Percentiles rank a stretch among this genome's conserved stretches.
Evolutionary conservation across 495 filamentous ascomycete genomes (phyloP).

Genomic region (Talaromyces trachyspermus): DNA sequence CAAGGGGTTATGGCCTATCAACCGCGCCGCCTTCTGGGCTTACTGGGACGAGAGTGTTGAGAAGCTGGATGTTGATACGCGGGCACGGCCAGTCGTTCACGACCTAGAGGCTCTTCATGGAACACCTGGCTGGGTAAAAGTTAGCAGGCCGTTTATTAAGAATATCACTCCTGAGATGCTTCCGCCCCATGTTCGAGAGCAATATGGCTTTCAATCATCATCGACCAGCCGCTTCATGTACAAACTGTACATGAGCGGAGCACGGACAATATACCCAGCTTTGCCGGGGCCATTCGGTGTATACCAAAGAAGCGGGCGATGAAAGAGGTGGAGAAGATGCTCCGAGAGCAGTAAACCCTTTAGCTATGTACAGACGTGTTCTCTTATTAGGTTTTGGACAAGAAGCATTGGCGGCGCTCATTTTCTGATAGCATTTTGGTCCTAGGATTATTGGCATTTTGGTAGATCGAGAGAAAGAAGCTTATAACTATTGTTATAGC

Average conservation of each 20-base stretch:
- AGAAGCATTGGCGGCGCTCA: too few species aligned
- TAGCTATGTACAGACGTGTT: too few species aligned
- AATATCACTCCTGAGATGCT: constrained; percentile 35
- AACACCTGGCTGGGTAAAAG: constrained; percentile 28
- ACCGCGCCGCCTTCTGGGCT: constrained; percentile 29
- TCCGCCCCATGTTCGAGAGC: constrained; percentile 28
- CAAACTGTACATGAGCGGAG: constrained; percentile 29
- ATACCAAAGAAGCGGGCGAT: constrained; percentile 6
- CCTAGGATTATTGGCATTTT: too few species aligned
- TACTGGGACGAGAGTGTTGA: constrained; percentile 35
- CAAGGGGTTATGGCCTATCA: constrained; percentile 24
- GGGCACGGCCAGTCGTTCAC: constrained; percentile 27
- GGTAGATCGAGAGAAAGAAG: too few species aligned
- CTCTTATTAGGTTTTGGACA: too few species aligned
- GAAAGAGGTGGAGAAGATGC: constrained; percentile 7
- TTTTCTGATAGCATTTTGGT: too few species aligned
- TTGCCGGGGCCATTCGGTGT: constrained; percentile 24
- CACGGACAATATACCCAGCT: constrained; percentile 31
- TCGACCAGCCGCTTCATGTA: constrained; percentile 25
- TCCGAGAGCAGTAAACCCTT: background rate
- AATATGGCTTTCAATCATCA: constrained; percentile 32
- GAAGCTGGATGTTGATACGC: constrained; percentile 22
- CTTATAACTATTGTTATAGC: too few species aligned
- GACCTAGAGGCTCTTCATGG: constrained; percentile 21
- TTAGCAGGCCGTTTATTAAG: constrained; percentile 28